phyloP scores from a whole-genome alignment of 495 filamentous ascomycete genomes.

The Astrocystis sublimbata region DNA sequence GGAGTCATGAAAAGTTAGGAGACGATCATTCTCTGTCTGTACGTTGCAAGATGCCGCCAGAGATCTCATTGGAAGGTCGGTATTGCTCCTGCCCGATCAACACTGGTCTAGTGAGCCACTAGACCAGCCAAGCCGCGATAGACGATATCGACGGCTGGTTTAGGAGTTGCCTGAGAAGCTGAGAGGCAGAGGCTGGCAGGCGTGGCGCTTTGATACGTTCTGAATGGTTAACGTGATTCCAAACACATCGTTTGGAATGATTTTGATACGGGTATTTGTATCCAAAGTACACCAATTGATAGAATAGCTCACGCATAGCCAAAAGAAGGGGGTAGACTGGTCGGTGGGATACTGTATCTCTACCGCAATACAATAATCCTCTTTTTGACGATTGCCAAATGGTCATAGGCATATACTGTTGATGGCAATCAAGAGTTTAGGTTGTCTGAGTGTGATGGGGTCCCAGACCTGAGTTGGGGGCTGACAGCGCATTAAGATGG shows the following conservation, averaged over 20 bases:
- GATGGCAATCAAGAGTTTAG: too few species aligned
- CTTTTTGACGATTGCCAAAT: too few species aligned
- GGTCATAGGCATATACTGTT: too few species aligned
- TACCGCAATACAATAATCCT: too few species aligned
- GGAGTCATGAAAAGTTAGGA: not conserved
- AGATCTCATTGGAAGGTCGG: not conserved
- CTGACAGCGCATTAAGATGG: too few species aligned
- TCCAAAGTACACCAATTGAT: not conserved
- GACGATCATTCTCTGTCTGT: not conserved
- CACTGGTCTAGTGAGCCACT: not conserved
- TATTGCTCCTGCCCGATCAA: slow-evolving; percentile 12
- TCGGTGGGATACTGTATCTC: too few species aligned
- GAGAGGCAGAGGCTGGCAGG: not conserved
- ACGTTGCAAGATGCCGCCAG: not conserved
- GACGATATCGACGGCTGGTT: not conserved
- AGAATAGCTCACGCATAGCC: too few species aligned
- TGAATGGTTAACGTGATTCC: not conserved
- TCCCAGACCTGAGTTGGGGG: too few species aligned
- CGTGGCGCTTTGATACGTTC: not conserved
- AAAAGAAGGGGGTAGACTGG: too few species aligned
- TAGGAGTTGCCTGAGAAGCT: not conserved
- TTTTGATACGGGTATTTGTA: not conserved
- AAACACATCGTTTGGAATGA: not conserved
- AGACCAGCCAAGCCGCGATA: not conserved
- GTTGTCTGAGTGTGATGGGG: too few species aligned